phyloP scores from a whole-genome alignment of 148 eudicot genomes.

The Fagopyrum tataricum region DNA sequence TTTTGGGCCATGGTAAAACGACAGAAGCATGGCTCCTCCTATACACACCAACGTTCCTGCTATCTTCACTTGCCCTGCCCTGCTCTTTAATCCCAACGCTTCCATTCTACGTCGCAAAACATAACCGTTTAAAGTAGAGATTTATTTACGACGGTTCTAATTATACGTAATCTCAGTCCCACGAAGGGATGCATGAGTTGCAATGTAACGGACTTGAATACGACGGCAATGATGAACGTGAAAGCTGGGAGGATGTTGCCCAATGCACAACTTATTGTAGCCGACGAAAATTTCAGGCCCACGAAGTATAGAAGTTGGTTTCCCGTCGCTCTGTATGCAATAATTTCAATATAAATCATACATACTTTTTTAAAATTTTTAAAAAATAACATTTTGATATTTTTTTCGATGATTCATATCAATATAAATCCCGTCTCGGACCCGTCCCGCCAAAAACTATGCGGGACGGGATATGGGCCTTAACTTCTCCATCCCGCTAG shows the following conservation, averaged over 20 bases:
- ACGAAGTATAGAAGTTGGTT: slow-evolving; percentile 19
- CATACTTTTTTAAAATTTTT: no score
- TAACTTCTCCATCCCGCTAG: no score
- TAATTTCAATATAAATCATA: no score
- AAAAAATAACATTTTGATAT: no score
- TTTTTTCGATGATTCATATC: no score
- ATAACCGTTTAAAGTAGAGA: no score
- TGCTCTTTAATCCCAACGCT: neutral
- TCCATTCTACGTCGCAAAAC: neutral
- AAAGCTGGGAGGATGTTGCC: slow-evolving; percentile 25
- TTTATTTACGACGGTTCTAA: no score
- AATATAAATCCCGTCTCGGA: no score
- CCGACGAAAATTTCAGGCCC: slow-evolving; percentile 20
- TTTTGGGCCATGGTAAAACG: neutral
- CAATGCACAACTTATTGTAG: slow-evolving; percentile 23
- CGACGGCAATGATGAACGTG: slow-evolving; percentile 25
- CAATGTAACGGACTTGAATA: slow-evolving; percentile 19
- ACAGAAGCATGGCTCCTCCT: neutral
- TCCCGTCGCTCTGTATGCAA: slow-evolving; percentile 20
- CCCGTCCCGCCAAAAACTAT: no score
- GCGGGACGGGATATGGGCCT: no score
- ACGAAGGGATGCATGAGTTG: neutral
- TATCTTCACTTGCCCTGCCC: slow-evolving; percentile 5
- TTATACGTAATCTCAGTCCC: neutral
- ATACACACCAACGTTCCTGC: neutral